phyloP scores from a whole-genome alignment of 306 rosid genomes.

The Cucumis cinereus region DNA sequence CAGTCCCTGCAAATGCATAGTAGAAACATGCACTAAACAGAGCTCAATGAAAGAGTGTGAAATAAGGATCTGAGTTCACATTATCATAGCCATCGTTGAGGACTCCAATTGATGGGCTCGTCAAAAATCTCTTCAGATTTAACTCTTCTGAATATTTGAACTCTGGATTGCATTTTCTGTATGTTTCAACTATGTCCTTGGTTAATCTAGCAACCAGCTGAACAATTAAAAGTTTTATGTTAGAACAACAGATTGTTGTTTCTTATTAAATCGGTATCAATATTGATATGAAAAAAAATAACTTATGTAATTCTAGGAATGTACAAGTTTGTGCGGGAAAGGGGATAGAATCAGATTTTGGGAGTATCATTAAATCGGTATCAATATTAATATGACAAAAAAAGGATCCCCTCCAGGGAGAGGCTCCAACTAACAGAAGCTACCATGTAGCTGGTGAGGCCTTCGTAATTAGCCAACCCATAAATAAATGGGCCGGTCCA shows the following conservation, averaged over 20 bases:
- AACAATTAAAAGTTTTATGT: conserved; percentile 27
- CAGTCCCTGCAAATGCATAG: background rate
- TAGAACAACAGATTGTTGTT: conserved; percentile 10
- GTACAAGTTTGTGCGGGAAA: no score
- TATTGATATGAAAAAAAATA: no score
- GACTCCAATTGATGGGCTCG: conserved; percentile 86
- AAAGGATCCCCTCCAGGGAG: no score
- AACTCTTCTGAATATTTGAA: conserved; percentile 91
- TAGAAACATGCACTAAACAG: conserved; percentile 17
- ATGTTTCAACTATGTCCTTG: conserved; percentile 82
- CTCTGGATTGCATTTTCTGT: conserved; percentile 77
- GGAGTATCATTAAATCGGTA: no score
- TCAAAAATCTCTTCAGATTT: conserved; percentile 87
- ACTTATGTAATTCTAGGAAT: no score
- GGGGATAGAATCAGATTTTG: no score
- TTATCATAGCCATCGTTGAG: conserved; percentile 90
- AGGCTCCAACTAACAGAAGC: no score
- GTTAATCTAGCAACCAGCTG: conserved; percentile 87
- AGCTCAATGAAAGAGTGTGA: conserved; percentile 74
- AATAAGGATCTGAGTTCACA: conserved; percentile 83
- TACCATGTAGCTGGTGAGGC: background rate
- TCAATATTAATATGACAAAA: no score
- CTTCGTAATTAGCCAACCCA: no score
- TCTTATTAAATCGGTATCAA: background rate
- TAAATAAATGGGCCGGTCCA: no score